Evolutionary conservation across 1,284 basidiomycete genomes (phyloP).

Genomic region (Cryptococcus sp.): DNA sequence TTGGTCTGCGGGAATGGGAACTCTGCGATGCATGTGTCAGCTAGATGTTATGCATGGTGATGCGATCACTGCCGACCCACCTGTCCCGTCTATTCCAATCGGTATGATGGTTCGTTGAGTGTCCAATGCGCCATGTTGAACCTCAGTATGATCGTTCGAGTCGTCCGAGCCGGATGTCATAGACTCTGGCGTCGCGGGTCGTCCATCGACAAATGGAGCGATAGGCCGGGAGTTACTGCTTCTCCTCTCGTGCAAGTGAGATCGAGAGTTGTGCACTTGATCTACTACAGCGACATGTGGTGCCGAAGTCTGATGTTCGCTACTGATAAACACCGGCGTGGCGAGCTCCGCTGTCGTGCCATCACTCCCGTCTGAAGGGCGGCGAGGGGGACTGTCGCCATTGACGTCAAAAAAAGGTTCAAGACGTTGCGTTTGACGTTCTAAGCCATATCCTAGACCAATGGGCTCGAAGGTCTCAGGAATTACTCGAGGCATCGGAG

Average conservation of each 20-base stretch:
- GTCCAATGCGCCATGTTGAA: neutral
- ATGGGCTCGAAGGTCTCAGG: conserved; percentile 2
- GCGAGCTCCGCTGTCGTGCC: conserved; percentile 30
- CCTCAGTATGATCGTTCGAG: neutral
- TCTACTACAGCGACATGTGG: no score
- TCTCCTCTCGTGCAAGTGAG: no score
- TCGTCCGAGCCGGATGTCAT: neutral
- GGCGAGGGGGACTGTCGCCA: conserved; percentile 3
- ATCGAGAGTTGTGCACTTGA: no score
- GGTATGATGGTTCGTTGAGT: neutral
- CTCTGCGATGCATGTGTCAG: neutral
- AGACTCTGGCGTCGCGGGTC: neutral
- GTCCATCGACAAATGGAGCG: neutral
- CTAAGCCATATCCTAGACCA: conserved; percentile 18
- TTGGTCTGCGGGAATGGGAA: neutral
- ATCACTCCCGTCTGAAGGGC: conserved; percentile 24
- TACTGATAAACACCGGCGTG: conserved; percentile 19
- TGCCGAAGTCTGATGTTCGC: no score
- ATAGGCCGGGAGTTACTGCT: no score
- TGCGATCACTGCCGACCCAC: neutral
- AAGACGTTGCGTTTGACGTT: neutral
- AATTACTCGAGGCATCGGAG: neutral
- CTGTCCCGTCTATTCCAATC: neutral
- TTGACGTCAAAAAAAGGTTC: neutral
- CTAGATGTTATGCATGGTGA: neutral